These are phyloP conservation scores for Cruciata laevipes DNA, from an alignment of 257 asterid species.

Conservation along the genomic window DNA sequence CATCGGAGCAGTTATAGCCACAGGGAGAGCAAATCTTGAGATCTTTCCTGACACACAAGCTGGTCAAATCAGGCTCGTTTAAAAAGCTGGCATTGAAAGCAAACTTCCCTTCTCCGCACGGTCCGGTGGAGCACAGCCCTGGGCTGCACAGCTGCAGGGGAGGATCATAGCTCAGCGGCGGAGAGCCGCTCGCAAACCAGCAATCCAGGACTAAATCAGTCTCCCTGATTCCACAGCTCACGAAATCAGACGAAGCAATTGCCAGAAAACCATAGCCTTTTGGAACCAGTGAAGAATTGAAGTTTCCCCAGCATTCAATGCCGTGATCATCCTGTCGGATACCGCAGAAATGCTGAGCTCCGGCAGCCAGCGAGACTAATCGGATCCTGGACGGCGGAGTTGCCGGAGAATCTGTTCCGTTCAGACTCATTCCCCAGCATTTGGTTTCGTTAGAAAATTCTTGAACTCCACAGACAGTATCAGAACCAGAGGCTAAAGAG, in stretches of 20 bases:
- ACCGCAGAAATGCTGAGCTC: constrained; percentile 72
- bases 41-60: constrained; percentile 69
- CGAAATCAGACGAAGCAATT: constrained; percentile 59
- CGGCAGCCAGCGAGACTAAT: constrained; percentile 68
- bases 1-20: constrained; percentile 63
- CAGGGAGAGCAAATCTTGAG: constrained; percentile 80
- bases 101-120: constrained; percentile 60
- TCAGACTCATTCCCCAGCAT: constrained; percentile 53
- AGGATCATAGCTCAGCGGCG: constrained; percentile 52
- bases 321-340: constrained; percentile 78
- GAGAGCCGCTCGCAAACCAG: constrained; percentile 49
- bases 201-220: constrained; percentile 85
- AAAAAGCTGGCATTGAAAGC: constrained; percentile 84
- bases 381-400: constrained; percentile 44
- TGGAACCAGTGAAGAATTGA: constrained; percentile 60
- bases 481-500: constrained; percentile 47
- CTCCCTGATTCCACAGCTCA: constrained; percentile 82
- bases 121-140: constrained; percentile 54
- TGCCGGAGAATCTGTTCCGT: constrained; percentile 19
- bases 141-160: constrained; percentile 96
- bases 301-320: constrained; percentile 81
- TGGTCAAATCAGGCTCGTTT: constrained; percentile 76
- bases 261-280: constrained; percentile 78
- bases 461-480: constrained; percentile 60
- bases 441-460: constrained; percentile 49